A percentile compares a stretch with the other conserved stretches of the same genome.
Conservation (phyloP, 129 eudicot genomes). For the Flaveria sonorensis region DNA sequence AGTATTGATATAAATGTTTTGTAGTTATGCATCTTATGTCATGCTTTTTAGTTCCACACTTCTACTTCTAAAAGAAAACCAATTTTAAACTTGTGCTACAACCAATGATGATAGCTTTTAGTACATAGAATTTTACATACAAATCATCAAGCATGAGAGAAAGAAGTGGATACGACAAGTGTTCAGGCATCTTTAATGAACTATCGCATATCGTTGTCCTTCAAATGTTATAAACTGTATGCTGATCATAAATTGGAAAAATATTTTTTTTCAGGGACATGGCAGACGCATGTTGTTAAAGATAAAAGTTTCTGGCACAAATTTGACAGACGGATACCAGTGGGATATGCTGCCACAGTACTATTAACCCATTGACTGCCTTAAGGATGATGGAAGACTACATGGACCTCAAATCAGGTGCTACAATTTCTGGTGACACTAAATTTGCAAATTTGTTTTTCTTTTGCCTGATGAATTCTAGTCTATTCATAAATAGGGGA, state of each 20-base stretch:
- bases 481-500: slow-evolving; percentile 54
- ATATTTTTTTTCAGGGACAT: slow-evolving; percentile 56
- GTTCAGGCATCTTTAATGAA: slow-evolving; percentile 14
- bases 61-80: not conserved
- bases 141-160: not conserved
- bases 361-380: slow-evolving; percentile 88
- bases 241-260: not conserved
- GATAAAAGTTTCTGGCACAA: slow-evolving; percentile 88
- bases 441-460: not conserved
- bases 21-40: slow-evolving; percentile 4
- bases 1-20: not conserved
- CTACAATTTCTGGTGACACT: slow-evolving; percentile 8
- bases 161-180: not conserved
- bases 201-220: not conserved
- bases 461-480: slow-evolving; percentile 22
- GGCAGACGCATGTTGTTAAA: slow-evolving; percentile 93
- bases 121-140: not conserved
- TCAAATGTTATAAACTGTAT: slow-evolving; percentile 3
- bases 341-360: slow-evolving; percentile 88
- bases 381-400: slow-evolving; percentile 90
- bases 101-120: slow-evolving; percentile 16
- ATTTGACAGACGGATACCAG: slow-evolving; percentile 60
- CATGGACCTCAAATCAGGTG: slow-evolving; percentile 81
- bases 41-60: not conserved
- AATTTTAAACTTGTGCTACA: not conserved